phyloP scores from a whole-genome alignment of 2,329 filamentous ascomycete genomes.

The Aspergillus unguis region DNA sequence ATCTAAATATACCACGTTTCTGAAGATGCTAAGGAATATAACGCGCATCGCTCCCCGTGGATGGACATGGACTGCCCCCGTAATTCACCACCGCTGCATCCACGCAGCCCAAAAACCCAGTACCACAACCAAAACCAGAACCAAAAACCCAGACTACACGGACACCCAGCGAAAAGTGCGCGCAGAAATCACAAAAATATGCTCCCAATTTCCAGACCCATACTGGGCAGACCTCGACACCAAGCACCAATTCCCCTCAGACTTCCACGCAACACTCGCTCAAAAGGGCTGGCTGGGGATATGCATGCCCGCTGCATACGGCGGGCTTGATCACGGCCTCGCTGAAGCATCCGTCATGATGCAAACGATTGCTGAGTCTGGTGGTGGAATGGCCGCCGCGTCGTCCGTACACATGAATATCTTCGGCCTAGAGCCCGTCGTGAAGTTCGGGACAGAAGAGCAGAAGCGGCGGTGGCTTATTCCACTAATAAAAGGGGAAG shows the following conservation, averaged over 20 bases:
- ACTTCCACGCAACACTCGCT: conserved; percentile 42
- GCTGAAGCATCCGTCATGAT: conserved; percentile 48
- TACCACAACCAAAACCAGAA: neutral
- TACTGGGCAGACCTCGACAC: conserved; percentile 44
- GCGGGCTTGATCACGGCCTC: conserved; percentile 43
- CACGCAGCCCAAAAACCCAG: too few relatives aligned
- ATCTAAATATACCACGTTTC: too few relatives aligned
- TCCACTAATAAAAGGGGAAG: too few relatives aligned
- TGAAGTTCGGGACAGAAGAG: conserved; percentile 44
- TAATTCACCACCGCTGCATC: too few relatives aligned
- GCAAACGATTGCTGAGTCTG: conserved; percentile 48
- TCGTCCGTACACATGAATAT: conserved; percentile 50
- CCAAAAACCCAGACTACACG: conserved; percentile 17
- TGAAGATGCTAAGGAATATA: too few relatives aligned
- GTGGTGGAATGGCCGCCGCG: conserved; percentile 43
- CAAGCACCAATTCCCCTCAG: conserved; percentile 37
- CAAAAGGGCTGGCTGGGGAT: conserved; percentile 46
- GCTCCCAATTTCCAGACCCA: conserved; percentile 39
- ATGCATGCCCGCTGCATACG: conserved; percentile 43
- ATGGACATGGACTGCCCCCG: too few relatives aligned
- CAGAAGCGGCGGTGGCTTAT: conserved; percentile 41
- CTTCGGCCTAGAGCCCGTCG: conserved; percentile 46
- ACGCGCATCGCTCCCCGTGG: too few relatives aligned
- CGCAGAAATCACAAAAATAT: conserved; percentile 45
- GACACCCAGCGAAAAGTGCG: conserved; percentile 33